phyloP scores from a whole-genome alignment of 2,329 filamentous ascomycete genomes.

The Periconia sp. region DNA sequence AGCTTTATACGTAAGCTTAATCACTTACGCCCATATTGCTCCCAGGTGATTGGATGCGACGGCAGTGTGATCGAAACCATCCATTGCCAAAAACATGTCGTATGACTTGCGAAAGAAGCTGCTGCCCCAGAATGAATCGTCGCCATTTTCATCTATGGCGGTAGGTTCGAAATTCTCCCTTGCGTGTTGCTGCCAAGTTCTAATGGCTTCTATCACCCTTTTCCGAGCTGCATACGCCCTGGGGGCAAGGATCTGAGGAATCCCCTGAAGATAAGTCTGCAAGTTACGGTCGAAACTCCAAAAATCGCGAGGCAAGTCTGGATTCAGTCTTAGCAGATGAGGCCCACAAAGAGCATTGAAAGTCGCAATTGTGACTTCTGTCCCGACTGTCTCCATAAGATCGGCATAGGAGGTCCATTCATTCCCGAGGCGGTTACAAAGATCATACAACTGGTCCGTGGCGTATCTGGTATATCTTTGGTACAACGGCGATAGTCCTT shows the following conservation, averaged over 20 bases:
- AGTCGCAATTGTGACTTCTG: no score
- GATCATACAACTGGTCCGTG: no score
- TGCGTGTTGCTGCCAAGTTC: neutral
- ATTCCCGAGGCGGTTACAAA: no score
- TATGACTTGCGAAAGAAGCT: slow-evolving; percentile 7
- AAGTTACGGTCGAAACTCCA: slow-evolving; percentile 7
- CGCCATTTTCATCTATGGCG: neutral
- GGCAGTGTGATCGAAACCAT: slow-evolving; percentile 9
- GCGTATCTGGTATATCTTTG: no score
- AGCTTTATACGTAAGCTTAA: neutral
- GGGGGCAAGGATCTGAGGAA: slow-evolving; percentile 3
- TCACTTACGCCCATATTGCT: slow-evolving; percentile 8
- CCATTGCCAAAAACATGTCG: slow-evolving; percentile 7
- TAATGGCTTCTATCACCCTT: neutral
- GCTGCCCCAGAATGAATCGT: slow-evolving; percentile 12
- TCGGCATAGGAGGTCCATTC: no score
- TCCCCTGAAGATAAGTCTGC: neutral
- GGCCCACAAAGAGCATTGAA: slow-evolving; percentile 7
- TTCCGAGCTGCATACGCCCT: slow-evolving; percentile 1
- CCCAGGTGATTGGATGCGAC: slow-evolving; percentile 10
- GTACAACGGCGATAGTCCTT: no score
- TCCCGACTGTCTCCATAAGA: no score
- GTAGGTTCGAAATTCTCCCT: neutral
- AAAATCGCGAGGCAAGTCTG: slow-evolving; percentile 7
- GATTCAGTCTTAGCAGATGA: slow-evolving; percentile 4